Conservation (phyloP, 768 basidiomycete species). For the Leccinum boreale region DNA sequence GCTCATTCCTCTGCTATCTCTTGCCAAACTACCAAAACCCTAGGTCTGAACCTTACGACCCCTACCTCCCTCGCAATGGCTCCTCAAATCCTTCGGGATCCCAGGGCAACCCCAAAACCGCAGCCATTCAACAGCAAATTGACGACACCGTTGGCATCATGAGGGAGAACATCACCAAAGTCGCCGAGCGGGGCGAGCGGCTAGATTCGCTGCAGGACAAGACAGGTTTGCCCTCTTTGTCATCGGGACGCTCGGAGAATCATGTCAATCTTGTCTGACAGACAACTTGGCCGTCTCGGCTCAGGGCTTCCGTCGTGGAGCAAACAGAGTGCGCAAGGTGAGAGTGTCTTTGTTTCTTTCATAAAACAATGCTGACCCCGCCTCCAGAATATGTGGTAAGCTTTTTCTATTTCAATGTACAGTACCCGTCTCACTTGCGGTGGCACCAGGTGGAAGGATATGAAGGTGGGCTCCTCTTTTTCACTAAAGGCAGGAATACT, state of each 20-base stretch:
- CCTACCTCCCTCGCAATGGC: constrained; percentile 89
- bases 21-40: constrained; percentile 7
- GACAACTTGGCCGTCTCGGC: constrained; percentile 97
- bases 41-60: constrained; percentile 99
- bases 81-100: constrained; percentile 49
- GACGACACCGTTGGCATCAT: constrained; percentile 97
- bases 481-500: constrained; percentile 6
- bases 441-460: constrained; percentile 86
- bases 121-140: constrained; percentile 95
- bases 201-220: constrained; percentile 95
- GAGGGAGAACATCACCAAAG: constrained; percentile 96
- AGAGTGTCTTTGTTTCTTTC: constrained; percentile 6
- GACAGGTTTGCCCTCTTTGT: constrained; percentile 68
- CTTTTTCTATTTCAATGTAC: constrained; percentile 8
- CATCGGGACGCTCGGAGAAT: background rate
- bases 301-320: constrained; percentile 97
- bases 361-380: constrained; percentile 6
- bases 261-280: constrained; percentile 28
- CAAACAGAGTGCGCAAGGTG: constrained; percentile 96
- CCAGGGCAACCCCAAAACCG: constrained; percentile 74
- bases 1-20: constrained; percentile 3
- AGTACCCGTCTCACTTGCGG: constrained; percentile 4
- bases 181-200: constrained; percentile 92
- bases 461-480: constrained; percentile 62
- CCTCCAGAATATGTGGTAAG: constrained; percentile 86